A percentile compares a stretch with the other conserved stretches of the same genome.
Conservation (phyloP, 306 rosid species). For the Comarum palustre region DNA sequence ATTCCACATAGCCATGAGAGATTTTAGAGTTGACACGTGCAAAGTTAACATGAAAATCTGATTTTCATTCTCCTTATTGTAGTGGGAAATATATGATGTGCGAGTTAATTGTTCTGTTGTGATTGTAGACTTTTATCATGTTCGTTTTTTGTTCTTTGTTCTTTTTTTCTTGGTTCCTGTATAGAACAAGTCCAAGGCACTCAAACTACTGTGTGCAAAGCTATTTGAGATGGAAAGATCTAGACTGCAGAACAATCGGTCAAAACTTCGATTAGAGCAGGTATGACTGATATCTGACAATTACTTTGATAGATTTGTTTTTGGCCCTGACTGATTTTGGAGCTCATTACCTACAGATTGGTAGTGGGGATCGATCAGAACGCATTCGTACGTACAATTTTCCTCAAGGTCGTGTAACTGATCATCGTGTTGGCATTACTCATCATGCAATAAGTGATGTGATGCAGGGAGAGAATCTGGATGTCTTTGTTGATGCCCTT, state of each 20-base stretch:
- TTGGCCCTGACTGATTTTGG: slow-evolving; percentile 17
- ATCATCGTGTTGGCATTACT: slow-evolving; percentile 83
- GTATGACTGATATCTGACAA: slow-evolving; percentile 27
- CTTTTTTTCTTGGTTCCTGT: slow-evolving; percentile 21
- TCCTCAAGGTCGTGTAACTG: slow-evolving; percentile 92
- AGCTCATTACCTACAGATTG: slow-evolving; percentile 50
- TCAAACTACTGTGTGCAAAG: slow-evolving; percentile 81
- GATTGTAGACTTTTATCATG: background rate
- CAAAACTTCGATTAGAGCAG: slow-evolving; percentile 82
- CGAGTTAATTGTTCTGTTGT: background rate
- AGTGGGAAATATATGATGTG: background rate
- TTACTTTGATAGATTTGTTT: background rate
- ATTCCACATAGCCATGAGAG: background rate
- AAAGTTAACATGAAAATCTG: background rate
- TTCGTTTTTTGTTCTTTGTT: background rate
- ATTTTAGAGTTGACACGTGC: background rate
- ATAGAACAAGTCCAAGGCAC: slow-evolving; percentile 87
- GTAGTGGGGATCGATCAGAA: slow-evolving; percentile 92
- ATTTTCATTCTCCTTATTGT: background rate
- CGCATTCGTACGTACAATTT: slow-evolving; percentile 88
- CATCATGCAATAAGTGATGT: slow-evolving; percentile 74
- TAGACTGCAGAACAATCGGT: slow-evolving; percentile 58
- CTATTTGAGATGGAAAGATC: slow-evolving; percentile 80
- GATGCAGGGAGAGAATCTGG: slow-evolving; percentile 76
- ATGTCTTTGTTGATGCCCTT: slow-evolving; percentile 75